A percentile compares a stretch with the other conserved stretches of the same genome.
Evolutionary conservation across 805 yeast species (phyloP).

Genomic region (Myxozyma geophila): DNA sequence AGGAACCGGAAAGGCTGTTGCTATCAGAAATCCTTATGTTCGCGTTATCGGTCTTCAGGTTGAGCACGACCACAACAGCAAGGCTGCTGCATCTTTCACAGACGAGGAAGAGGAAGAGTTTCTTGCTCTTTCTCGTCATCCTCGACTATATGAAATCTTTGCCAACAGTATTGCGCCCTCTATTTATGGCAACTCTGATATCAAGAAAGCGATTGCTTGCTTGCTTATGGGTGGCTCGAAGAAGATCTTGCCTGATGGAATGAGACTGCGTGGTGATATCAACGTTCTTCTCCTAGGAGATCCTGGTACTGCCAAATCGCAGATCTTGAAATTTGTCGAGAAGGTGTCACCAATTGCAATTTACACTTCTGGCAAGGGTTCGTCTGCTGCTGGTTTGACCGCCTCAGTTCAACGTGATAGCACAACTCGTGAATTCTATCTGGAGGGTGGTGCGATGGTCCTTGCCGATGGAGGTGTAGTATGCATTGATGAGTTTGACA

Average conservation of each 20-base stretch:
- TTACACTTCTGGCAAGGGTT: constrained; percentile 98
- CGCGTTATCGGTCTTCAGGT: constrained; percentile 85
- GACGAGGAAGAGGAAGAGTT: constrained; percentile 96
- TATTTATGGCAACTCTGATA: constrained; percentile 90
- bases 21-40: constrained; percentile 90
- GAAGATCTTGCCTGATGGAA: constrained; percentile 90
- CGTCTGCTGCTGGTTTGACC: constrained; percentile 99
- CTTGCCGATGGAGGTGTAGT: constrained; percentile 99
- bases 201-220: constrained; percentile 92
- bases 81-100: constrained; percentile 66
- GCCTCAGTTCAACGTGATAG: constrained; percentile 96
- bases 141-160: constrained; percentile 83
- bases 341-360: constrained; percentile 93
- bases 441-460: constrained; percentile 99
- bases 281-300: constrained; percentile 93
- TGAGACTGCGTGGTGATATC: constrained; percentile 96
- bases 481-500: constrained; percentile 98
- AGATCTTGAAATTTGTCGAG: constrained; percentile 90
- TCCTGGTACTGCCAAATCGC: constrained; percentile 99
- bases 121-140: constrained; percentile 74
- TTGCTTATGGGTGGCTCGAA: constrained; percentile 92
- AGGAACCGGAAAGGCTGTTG: constrained; percentile 65
- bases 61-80: constrained; percentile 72
- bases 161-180: constrained; percentile 93
- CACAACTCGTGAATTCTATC: constrained; percentile 82